Base-by-base conservation (phyloP, 2,329 filamentous ascomycete genomes). In the Claviceps fusiformis region DNA sequence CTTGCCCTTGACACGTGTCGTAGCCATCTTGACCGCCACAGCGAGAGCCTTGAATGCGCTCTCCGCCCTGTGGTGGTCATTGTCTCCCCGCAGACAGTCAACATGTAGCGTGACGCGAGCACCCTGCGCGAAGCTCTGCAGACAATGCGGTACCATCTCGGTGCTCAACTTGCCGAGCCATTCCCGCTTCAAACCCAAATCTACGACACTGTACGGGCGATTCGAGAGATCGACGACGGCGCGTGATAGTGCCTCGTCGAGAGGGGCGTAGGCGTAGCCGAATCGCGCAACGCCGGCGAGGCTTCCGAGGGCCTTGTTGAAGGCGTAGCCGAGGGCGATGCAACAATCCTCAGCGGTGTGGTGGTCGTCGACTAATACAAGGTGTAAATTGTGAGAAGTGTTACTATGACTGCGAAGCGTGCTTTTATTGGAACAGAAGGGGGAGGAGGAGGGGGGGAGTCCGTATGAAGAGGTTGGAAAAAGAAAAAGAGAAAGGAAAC, bases 341-440 rank as follows among this genome's bases (percentile, higher is more conserved):
- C 89, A 96, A 57, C 89, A 86, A 69, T 98, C 93, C 76, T 98
- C 93, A 60, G 91, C 87, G 9, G 92, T 96, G 80, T 98, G 93
- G 75, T 98, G 93, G 78, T 97, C 93, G 74, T 98, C 93, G 70
- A 98, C 90, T 92, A 43, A 33, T 5, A 27, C 5, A 27, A 13
- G 19, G 13, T 11, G 15, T 8, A n/a, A 17, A 17, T 17, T 7
- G 39, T 41, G 15, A 41, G 39, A 37, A 37, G 8, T 37, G 3
- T 37, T 7, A 10, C 10, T 37, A 19, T 19, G 19, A 19, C 19
- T 19, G 19, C 19, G 19, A 19, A 19, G 19, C 19, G 31, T 33
- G 31, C 8, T 33, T 33, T 33, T 5, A 33, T 33, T 8, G 37
- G 37, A 35, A 11, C 31, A 7, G 35, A 17, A 19, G 43, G 35